Evolutionary conservation across 345 rosid species (phyloP).

Genomic region (Brassica napus): DNA sequence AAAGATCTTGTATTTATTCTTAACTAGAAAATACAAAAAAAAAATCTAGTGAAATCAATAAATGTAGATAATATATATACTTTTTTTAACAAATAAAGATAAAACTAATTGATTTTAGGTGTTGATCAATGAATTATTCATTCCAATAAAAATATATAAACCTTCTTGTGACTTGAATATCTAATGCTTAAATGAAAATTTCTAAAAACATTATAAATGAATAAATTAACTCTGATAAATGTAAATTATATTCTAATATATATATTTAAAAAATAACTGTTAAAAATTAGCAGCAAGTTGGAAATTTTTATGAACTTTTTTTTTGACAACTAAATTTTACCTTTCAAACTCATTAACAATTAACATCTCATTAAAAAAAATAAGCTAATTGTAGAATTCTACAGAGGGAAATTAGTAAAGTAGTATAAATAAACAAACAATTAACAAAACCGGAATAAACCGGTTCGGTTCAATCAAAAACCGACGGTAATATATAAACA

Average conservation of each 20-base stretch:
- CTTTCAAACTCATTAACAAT: not conserved
- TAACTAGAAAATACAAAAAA: too few species aligned
- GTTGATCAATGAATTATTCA: not conserved
- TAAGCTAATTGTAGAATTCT: too few species aligned
- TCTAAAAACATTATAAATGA: not conserved
- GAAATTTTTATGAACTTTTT: not conserved
- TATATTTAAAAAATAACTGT: too few species aligned
- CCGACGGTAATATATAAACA: conserved; percentile 14
- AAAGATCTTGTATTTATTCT: too few species aligned
- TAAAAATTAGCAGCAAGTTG: not conserved
- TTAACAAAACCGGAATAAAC: not conserved
- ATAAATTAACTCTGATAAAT: not conserved
- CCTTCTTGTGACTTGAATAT: not conserved
- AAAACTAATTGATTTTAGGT: not conserved
- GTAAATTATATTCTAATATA: not conserved
- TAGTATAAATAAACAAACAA: not conserved
- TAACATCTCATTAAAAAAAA: too few species aligned
- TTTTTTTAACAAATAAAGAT: not conserved
- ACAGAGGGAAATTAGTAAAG: not conserved
- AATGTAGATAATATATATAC: too few species aligned
- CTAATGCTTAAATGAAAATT: not conserved
- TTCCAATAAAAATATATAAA: not conserved
- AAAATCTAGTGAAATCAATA: too few species aligned
- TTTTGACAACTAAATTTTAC: too few species aligned
- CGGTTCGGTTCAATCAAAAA: not conserved